phyloP scores from a whole-genome alignment of 2,329 filamentous ascomycete genomes.

The Tolypocladium tropicale region DNA sequence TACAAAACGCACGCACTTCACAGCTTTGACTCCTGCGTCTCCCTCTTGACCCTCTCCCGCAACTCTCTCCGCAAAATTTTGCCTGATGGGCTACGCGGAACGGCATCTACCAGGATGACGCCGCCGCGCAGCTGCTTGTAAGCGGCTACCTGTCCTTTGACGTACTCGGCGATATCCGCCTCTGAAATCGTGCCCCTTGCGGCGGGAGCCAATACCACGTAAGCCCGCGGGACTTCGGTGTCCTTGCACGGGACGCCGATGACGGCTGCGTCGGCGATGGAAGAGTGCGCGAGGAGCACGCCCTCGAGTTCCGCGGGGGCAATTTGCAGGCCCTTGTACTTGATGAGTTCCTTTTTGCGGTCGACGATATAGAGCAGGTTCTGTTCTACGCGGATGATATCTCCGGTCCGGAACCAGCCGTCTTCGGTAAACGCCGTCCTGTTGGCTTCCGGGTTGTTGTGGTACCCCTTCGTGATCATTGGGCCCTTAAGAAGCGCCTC shows the following conservation, averaged over 20 bases:
- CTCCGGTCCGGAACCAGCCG: slow-evolving; percentile 69
- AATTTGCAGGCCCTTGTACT: slow-evolving; percentile 53
- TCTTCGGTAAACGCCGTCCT: slow-evolving; percentile 40
- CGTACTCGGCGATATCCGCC: slow-evolving; percentile 14
- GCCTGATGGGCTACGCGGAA: slow-evolving; percentile 55
- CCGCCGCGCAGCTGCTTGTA: slow-evolving; percentile 62
- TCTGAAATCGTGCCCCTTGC: slow-evolving; percentile 14
- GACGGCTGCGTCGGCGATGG: slow-evolving; percentile 48
- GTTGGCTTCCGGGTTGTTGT: slow-evolving; percentile 58
- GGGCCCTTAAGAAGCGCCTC: slow-evolving; percentile 62
- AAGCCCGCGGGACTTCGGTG: slow-evolving; percentile 38
- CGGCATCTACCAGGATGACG: slow-evolving; percentile 51
- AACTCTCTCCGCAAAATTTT: slow-evolving; percentile 34
- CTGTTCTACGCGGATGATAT: slow-evolving; percentile 62
- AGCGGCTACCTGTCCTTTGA: slow-evolving; percentile 25
- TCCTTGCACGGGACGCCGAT: slow-evolving; percentile 40
- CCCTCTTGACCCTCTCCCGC: slow-evolving; percentile 19
- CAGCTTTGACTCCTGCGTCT: slow-evolving; percentile 16
- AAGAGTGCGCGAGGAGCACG: slow-evolving; percentile 27
- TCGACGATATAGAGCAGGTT: slow-evolving; percentile 72
- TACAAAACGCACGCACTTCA: slow-evolving; percentile 9
- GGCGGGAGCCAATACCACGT: slow-evolving; percentile 16
- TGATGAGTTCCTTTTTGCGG: slow-evolving; percentile 58
- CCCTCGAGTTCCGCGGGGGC: slow-evolving; percentile 54
- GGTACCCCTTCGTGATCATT: slow-evolving; percentile 62